phyloP scores from a whole-genome alignment of 106 monocot species.

The Hemerocallis citrina region DNA sequence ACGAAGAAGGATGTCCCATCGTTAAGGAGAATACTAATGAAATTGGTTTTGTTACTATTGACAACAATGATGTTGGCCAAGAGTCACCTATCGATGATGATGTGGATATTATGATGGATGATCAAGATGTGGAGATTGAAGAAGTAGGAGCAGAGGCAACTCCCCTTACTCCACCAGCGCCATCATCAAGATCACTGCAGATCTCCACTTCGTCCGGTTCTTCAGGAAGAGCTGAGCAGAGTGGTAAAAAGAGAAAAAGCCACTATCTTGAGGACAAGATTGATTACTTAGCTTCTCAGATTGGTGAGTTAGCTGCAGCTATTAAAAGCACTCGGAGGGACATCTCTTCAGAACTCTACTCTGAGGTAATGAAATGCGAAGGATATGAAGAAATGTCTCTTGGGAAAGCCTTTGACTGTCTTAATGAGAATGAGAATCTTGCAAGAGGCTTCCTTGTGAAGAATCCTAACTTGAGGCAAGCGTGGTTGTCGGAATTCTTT shows the following conservation, averaged over 20 bases:
- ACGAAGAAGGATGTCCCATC: not conserved
- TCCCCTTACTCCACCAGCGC: not conserved
- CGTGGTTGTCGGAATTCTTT: constrained; percentile 22
- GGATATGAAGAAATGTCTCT: constrained; percentile 18
- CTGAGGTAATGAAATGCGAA: constrained; percentile 20
- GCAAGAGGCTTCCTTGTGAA: constrained; percentile 21
- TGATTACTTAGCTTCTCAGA: constrained; percentile 11
- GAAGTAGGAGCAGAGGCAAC: constrained; percentile 6
- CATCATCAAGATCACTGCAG: constrained; percentile 10
- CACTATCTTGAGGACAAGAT: constrained; percentile 10
- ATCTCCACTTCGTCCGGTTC: constrained; percentile 16
- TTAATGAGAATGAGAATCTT: constrained; percentile 14
- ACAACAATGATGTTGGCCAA: not conserved
- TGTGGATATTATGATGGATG: constrained; percentile 13
- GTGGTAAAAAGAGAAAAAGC: constrained; percentile 3
- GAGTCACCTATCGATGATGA: constrained; percentile 4
- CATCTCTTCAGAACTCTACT: constrained; percentile 16
- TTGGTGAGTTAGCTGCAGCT: constrained; percentile 21
- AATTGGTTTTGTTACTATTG: not conserved
- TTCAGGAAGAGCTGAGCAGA: constrained; percentile 8
- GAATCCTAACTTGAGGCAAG: constrained; percentile 18
- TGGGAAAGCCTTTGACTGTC: constrained; percentile 24
- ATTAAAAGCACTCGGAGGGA: constrained; percentile 13
- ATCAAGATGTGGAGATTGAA: constrained; percentile 14
- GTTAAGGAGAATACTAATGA: not conserved